Evolutionary conservation across 2,329 filamentous ascomycete species (phyloP), one percentile per base, ranked within the genome.

Genomic region (Orbilia ellipsospora): DNA sequence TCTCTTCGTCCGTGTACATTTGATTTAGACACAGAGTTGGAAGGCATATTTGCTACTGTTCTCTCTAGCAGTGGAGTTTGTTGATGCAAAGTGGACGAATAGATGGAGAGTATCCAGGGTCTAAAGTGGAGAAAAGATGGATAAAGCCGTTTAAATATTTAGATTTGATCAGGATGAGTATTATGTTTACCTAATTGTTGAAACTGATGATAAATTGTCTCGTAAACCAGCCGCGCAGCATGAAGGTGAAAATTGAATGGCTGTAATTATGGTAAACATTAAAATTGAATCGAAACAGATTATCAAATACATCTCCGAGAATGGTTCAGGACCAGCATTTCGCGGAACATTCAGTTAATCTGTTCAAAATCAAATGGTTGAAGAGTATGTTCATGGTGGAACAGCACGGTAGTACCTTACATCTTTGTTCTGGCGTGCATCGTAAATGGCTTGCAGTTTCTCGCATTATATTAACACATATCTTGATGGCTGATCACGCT

Each of bases 1-100:
- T 73, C 56, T 44, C 56, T 31, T 67, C 57, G 51, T 28, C 69
- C 69, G 18, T 63, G 62, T 63, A 73, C 63, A 16, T 67, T 63
- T 23, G 57, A 4, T 40, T 45, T 73, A 36, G 69, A 73, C 18
- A 20, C 18, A 36, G 69, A 67, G 6, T 44, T 6, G 8, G 57
- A 50, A 44, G 63, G 16, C 36, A 61, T 62, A 40, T 62, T 55
- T 23, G 23, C 23, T 23, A 2, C 4, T 23, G 23, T 23, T 23
- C 23, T 23, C 23, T 23, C 23, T 2, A 23, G 28, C 44, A 73
- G 42, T 40, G 26, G 16, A 36, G 42, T 12, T 44, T 23, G 23
- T 23, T 44, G 40, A 12, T 2, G 6, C 6, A 12, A n/a, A 5
- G 40, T n/a, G 8, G 18, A 16, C 13, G 13, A 2, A 8, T n/a